A percentile compares a stretch with the other conserved stretches of the same genome.
Conservation (phyloP, 768 basidiomycete species). For the Gelatoporia subvermispora region DNA sequence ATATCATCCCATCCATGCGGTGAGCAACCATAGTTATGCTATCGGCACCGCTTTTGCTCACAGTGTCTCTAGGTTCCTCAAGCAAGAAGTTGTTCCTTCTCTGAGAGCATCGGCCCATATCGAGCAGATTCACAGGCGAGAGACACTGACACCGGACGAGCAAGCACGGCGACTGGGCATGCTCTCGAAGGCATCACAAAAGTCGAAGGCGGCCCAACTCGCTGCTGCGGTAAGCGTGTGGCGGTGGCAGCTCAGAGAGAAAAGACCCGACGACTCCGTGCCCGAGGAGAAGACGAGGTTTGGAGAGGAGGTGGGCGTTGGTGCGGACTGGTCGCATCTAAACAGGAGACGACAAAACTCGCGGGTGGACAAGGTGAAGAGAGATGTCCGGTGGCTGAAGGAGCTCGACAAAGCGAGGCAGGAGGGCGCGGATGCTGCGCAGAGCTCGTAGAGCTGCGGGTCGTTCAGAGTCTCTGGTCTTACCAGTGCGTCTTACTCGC, state of each 20-base stretch:
- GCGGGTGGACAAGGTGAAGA: slow-evolving; percentile 40
- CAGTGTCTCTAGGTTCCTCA: slow-evolving; percentile 43
- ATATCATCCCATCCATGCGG: slow-evolving; percentile 54
- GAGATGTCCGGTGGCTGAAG: slow-evolving; percentile 36
- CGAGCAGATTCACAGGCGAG: slow-evolving; percentile 34
- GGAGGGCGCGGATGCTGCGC: slow-evolving; percentile 4
- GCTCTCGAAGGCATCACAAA: slow-evolving; percentile 19
- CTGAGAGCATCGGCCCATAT: slow-evolving; percentile 40
- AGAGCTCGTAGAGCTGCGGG: too few species aligned
- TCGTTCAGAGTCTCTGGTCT: too few species aligned
- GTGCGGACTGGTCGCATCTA: slow-evolving; percentile 51
- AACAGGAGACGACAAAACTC: slow-evolving; percentile 49
- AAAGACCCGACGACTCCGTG: background rate
- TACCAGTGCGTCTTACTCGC: too few species aligned
- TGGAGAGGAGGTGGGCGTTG: slow-evolving; percentile 40
- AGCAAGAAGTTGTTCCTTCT: slow-evolving; percentile 44
- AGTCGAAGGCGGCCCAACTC: slow-evolving; percentile 13
- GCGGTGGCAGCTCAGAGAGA: slow-evolving; percentile 31
- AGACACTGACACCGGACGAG: slow-evolving; percentile 24
- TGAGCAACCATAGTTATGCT: slow-evolving; percentile 19
- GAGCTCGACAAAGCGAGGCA: slow-evolving; percentile 25
- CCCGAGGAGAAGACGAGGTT: slow-evolving; percentile 13
- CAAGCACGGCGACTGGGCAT: slow-evolving; percentile 13
- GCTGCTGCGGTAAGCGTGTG: slow-evolving; percentile 32
- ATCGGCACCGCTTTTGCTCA: background rate